Evolutionary conservation across 2,329 filamentous ascomycete species (phyloP).

Genomic region (Paraphoma chrysanthemicola): DNA sequence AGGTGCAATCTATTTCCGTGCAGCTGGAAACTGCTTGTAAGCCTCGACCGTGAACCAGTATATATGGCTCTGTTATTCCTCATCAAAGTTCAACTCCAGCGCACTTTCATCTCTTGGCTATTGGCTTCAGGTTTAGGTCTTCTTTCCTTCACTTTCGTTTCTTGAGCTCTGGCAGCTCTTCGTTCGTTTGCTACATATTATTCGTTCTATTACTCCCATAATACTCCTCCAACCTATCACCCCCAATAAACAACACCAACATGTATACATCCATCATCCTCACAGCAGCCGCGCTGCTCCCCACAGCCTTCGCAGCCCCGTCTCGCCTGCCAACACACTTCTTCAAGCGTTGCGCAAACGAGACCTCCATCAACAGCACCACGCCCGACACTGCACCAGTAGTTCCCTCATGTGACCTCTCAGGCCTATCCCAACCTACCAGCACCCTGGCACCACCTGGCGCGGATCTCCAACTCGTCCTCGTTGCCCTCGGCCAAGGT

Average conservation of each 20-base stretch:
- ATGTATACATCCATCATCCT: slow-evolving; percentile 35
- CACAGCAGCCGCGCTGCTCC: slow-evolving; percentile 27
- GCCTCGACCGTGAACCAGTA: background rate
- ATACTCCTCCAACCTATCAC: background rate
- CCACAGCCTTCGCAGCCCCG: slow-evolving; percentile 31
- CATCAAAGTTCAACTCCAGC: background rate
- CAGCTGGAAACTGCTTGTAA: slow-evolving; percentile 2
- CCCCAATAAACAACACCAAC: slow-evolving; percentile 4
- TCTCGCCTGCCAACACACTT: slow-evolving; percentile 11
- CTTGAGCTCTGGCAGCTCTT: slow-evolving; percentile 43
- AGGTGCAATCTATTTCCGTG: slow-evolving; percentile 19
- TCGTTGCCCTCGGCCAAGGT: slow-evolving; percentile 56
- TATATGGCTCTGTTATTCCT: slow-evolving; percentile 2
- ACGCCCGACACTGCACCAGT: slow-evolving; percentile 3
- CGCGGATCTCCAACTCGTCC: slow-evolving; percentile 45
- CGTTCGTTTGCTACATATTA: slow-evolving; percentile 7
- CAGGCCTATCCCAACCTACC: slow-evolving; percentile 29
- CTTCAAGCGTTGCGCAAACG: slow-evolving; percentile 10
- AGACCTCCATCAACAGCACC: slow-evolving; percentile 19
- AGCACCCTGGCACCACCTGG: slow-evolving; percentile 33
- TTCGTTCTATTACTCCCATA: background rate
- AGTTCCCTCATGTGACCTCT: slow-evolving; percentile 31
- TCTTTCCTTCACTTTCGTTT: slow-evolving; percentile 28
- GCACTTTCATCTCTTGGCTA: slow-evolving; percentile 1
- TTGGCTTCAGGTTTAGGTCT: slow-evolving; percentile 9